These are phyloP conservation scores for Inonotus obliquus DNA, from an alignment of 1,284 basidiomycete genomes.

Conservation along the genomic window DNA sequence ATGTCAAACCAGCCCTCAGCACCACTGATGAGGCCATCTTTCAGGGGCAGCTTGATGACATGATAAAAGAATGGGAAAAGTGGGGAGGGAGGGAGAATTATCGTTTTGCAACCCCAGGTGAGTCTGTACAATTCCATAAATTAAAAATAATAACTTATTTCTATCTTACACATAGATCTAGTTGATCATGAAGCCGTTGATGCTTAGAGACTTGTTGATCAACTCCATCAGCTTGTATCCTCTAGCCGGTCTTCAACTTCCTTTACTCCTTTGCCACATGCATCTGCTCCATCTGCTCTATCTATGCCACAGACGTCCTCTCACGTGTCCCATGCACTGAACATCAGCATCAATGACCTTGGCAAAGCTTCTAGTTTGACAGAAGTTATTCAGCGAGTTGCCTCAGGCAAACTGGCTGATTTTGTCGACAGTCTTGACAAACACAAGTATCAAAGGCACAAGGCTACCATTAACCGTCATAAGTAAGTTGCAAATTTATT, in stretches of 20 bases:
- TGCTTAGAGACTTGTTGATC: background rate
- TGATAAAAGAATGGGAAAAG: background rate
- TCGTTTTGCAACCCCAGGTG: too few relatives aligned
- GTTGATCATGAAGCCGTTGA: background rate
- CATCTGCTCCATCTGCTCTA: background rate
- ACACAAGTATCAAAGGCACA: background rate
- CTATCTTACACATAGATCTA: too few relatives aligned
- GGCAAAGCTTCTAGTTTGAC: background rate
- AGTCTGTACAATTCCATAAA: too few relatives aligned
- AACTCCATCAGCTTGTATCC: background rate
- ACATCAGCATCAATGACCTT: background rate
- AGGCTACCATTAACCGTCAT: background rate
- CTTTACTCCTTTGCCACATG: background rate
- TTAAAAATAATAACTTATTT: too few relatives aligned
- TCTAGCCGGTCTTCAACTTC: background rate
- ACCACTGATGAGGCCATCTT: background rate
- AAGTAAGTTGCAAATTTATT: background rate
- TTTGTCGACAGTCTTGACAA: background rate
- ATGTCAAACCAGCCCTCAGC: background rate
- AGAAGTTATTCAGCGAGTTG: background rate
- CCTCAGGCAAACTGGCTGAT: background rate
- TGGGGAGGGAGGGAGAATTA: too few relatives aligned
- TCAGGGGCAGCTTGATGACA: background rate
- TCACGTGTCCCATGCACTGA: background rate
- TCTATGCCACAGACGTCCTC: background rate